Percentiles rank a stretch among this genome's conserved stretches.
phyloP scores from a whole-genome alignment of 1,284 basidiomycete species.

The Microstroma glucosiphilum region DNA sequence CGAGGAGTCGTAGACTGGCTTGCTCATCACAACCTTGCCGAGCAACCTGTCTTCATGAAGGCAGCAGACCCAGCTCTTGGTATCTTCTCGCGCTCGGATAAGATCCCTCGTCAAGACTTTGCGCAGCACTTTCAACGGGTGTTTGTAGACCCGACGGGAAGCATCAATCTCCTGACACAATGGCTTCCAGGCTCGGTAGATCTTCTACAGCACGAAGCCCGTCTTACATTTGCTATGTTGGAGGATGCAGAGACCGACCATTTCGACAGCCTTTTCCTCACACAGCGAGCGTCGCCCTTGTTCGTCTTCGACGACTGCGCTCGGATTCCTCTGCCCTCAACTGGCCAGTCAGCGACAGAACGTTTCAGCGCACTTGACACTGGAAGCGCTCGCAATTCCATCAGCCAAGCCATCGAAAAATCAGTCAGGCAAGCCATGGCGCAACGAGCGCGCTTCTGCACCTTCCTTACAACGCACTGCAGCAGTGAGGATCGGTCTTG shows the following conservation, averaged over 20 bases:
- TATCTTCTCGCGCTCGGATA: constrained; percentile 31
- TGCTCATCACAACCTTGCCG: constrained; percentile 63
- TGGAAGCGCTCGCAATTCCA: constrained; percentile 8
- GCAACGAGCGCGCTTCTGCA: background rate
- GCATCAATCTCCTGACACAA: constrained; percentile 64
- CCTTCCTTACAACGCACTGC: background rate
- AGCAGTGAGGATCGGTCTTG: background rate
- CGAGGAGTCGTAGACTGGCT: constrained; percentile 72
- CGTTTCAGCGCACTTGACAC: constrained; percentile 11
- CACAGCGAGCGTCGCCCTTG: constrained; percentile 33
- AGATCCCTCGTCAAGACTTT: constrained; percentile 50
- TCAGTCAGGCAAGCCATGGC: background rate
- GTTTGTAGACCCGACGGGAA: constrained; percentile 74
- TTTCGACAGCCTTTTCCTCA: constrained; percentile 70
- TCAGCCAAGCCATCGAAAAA: background rate
- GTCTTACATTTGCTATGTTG: constrained; percentile 40
- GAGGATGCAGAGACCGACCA: constrained; percentile 56
- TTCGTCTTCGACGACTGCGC: constrained; percentile 51
- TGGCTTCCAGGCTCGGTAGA: constrained; percentile 59
- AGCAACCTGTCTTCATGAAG: constrained; percentile 63
- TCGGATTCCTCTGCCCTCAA: constrained; percentile 20
- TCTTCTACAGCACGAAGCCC: constrained; percentile 57
- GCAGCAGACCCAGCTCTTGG: constrained; percentile 7
- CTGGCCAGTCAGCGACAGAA: background rate
- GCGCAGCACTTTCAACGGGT: constrained; percentile 52